Evolutionary conservation across 352 stramenopile species (phyloP).

Genomic region (Phytophthora sansomeana): DNA sequence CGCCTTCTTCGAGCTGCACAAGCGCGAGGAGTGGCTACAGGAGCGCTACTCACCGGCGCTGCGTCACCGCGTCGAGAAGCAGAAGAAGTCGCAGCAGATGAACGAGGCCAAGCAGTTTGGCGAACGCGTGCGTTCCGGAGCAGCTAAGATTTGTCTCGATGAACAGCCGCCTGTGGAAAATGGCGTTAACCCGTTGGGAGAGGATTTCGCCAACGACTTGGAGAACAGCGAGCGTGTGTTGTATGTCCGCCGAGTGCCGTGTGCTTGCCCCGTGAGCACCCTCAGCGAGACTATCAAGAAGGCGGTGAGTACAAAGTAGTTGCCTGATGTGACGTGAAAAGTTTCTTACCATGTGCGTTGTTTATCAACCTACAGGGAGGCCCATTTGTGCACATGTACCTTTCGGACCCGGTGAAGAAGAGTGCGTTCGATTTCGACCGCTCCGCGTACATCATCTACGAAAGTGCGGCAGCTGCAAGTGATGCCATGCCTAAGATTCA

Average conservation of each 20-base stretch:
- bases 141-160: constrained; percentile 69
- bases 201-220: constrained; percentile 80
- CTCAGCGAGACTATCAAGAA: constrained; percentile 87
- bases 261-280: constrained; percentile 71
- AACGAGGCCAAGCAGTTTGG: constrained; percentile 80
- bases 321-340: background rate
- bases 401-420: constrained; percentile 90
- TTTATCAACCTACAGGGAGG: constrained; percentile 53
- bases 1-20: constrained; percentile 88
- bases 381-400: constrained; percentile 76
- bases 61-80: constrained; percentile 64
- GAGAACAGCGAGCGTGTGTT: constrained; percentile 80
- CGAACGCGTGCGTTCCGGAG: constrained; percentile 64
- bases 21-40: constrained; percentile 88
- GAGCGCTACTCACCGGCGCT: constrained; percentile 86
- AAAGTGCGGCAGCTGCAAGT: constrained; percentile 65
- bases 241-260: constrained; percentile 84
- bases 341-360: constrained; percentile 5
- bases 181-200: constrained; percentile 34
- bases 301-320: constrained; percentile 51
- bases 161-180: constrained; percentile 47
- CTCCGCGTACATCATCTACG: constrained; percentile 88
- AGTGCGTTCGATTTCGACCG: constrained; percentile 87
- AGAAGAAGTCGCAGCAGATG: constrained; percentile 74
- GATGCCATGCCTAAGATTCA: constrained; percentile 87